A percentile compares a stretch with the other conserved stretches of the same genome.
These are phyloP conservation scores for Heteromeles arbutifolia DNA, from an alignment of 306 rosid genomes.

Conservation along the genomic window DNA sequence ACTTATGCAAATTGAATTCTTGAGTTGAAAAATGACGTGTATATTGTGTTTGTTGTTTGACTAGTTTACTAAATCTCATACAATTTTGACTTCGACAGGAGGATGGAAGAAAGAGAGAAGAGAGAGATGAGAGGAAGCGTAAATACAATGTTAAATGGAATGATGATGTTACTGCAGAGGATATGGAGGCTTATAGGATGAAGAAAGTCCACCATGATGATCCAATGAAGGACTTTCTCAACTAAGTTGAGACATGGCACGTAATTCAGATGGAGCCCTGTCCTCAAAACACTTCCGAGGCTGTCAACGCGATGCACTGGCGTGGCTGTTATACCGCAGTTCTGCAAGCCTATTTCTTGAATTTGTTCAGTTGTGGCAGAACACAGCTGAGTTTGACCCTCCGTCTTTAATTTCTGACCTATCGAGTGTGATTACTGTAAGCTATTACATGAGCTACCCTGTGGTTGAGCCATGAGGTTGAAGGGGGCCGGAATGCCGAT, in stretches of 20 bases:
- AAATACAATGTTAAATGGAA: constrained; percentile 59
- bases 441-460: background rate
- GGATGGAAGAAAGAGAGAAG: constrained; percentile 55
- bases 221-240: constrained; percentile 58
- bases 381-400: background rate
- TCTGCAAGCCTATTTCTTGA: background rate
- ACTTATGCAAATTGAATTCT: background rate
- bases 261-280: background rate
- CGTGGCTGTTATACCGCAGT: background rate
- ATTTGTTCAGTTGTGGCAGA: background rate
- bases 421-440: background rate
- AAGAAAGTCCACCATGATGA: constrained; percentile 55
- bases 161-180: constrained; percentile 56
- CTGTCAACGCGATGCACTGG: background rate
- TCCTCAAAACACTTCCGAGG: background rate
- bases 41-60: background rate
- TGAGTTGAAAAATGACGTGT: background rate
- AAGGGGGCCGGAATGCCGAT: background rate
- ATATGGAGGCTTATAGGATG: constrained; percentile 59
- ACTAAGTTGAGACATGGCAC: background rate
- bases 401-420: background rate
- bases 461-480: background rate
- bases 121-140: constrained; percentile 65
- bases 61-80: background rate
- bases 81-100: constrained; percentile 28